These are phyloP conservation scores for Cladosporium sp. DNA, from an alignment of 2,329 filamentous ascomycete genomes.

Conservation along the genomic window DNA sequence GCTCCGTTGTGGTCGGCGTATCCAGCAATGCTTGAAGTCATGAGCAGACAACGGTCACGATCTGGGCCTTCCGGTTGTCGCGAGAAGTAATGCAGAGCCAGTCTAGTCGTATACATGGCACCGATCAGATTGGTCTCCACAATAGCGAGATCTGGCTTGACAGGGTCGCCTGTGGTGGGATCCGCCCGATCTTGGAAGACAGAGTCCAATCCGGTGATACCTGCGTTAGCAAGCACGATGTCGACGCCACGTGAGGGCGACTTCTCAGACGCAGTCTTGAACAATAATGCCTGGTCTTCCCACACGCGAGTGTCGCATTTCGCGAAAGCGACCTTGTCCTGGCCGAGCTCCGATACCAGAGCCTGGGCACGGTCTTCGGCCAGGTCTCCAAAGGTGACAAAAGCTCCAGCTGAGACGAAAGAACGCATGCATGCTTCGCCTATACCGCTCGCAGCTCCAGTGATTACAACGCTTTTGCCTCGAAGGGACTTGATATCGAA, in stretches of 20 bases:
- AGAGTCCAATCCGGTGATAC: conserved; percentile 27
- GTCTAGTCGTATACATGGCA: conserved; percentile 31
- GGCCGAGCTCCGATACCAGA: conserved; percentile 35
- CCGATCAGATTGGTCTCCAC: conserved; percentile 29
- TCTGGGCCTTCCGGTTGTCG: conserved; percentile 32
- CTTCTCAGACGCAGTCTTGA: conserved; percentile 29
- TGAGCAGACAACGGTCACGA: conserved; percentile 51
- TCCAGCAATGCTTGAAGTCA: conserved; percentile 51
- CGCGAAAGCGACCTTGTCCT: conserved; percentile 32
- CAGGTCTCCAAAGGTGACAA: conserved; percentile 39
- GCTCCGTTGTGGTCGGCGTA: conserved; percentile 46
- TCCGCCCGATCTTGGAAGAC: conserved; percentile 23
- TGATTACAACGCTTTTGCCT: conserved; percentile 51
- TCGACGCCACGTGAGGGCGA: conserved; percentile 29
- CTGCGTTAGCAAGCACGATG: conserved; percentile 34
- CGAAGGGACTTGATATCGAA: conserved; percentile 40
- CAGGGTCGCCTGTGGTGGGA: conserved; percentile 24
- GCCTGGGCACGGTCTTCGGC: conserved; percentile 30
- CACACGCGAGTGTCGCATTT: conserved; percentile 34
- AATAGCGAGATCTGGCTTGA: conserved; percentile 30
- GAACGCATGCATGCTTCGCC: conserved; percentile 37
- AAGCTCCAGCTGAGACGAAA: conserved; percentile 36
- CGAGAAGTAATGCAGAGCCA: conserved; percentile 43
- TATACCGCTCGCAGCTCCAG: conserved; percentile 47
- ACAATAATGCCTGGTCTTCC: conserved; percentile 34